Evolutionary conservation across 2,329 filamentous ascomycete species (phyloP), one percentile per base, ranked within the genome.

Genomic region (Epichloe uncinata): DNA sequence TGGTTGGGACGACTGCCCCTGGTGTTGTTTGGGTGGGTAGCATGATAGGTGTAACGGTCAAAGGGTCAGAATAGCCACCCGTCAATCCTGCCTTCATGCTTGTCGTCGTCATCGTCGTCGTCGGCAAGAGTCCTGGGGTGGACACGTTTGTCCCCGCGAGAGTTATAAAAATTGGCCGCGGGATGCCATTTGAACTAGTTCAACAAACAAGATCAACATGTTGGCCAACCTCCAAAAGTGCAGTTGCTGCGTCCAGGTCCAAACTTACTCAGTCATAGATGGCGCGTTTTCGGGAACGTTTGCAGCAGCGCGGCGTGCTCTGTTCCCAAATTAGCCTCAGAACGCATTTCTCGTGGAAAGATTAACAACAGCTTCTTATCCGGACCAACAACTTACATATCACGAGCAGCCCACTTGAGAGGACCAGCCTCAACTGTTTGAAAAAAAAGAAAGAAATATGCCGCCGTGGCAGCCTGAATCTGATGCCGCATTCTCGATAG

Each of bases 361-460:
- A 12, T 41, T 13, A 2, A 20, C 8, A 30, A 20, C 3, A 30
- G n/a, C 38, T 1, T 41, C 40, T 22, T 42, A 8, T 12, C 18
- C 40, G 20, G 11, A 6, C 30, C 16, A 8, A 20, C 34, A 38
- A 56, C 62, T 48, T 54, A 67, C 64, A 61, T 52, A 55, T 55
- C 61, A 55, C 56, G 55, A 56, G 59, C 56, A 55, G 58, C 60
- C 62, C 64, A 60, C 48, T 57, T 58, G 34, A 65, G 56, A 61
- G 63, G 68, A 56, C 65, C 66, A 55, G 65, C 65, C 62, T 63
- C 56, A 20, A 57, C 56, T 50, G 53, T 60, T 53, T 61, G 59
- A 20, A 57, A 54, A 57, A 56, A 50, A 48, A 62, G 51, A 51
- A 66, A 55, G 49, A 63, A 41, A 55, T 51, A 60, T 5, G 64